Conservation (phyloP, 352 stramenopile species). For the Globisporangium parvum region DNA sequence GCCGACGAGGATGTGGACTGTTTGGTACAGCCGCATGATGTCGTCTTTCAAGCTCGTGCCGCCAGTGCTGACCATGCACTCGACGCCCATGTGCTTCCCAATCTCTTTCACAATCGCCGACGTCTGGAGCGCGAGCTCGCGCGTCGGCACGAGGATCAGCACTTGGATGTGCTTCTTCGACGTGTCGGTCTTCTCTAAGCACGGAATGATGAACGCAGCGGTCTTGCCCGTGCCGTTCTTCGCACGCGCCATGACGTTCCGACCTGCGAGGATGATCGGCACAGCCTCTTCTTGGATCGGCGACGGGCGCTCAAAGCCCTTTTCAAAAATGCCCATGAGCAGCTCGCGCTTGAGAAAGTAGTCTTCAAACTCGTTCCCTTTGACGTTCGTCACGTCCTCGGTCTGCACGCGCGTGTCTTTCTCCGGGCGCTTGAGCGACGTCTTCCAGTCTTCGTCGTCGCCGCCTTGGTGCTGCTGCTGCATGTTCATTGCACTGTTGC, state of each 20-base stretch:
- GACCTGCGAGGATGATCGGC: constrained; percentile 96
- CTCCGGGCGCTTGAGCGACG: constrained; percentile 64
- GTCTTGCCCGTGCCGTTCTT: constrained; percentile 99
- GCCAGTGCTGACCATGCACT: constrained; percentile 98
- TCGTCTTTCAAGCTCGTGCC: constrained; percentile 99
- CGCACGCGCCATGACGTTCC: constrained; percentile 96
- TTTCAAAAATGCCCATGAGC: constrained; percentile 99
- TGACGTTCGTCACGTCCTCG: constrained; percentile 98
- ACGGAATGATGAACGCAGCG: constrained; percentile 99
- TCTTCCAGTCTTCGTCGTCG: constrained; percentile 71
- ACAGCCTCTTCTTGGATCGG: constrained; percentile 99
- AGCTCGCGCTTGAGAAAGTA: constrained; percentile 99
- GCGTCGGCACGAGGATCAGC: constrained; percentile 97
- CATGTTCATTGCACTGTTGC: constrained; percentile 4
- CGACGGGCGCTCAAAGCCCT: constrained; percentile 98
- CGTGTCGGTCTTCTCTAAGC: constrained; percentile 98
- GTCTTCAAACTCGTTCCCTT: constrained; percentile 99
- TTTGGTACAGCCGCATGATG: constrained; percentile 99
- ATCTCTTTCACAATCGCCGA: constrained; percentile 98
- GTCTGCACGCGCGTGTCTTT: constrained; percentile 89
- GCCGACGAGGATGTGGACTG: constrained; percentile 98
- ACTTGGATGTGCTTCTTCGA: constrained; percentile 97
- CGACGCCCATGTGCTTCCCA: constrained; percentile 95
- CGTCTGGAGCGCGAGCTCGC: constrained; percentile 98
- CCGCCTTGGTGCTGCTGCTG: constrained; percentile 16